These are phyloP conservation scores for Claviceps sorghi DNA, from an alignment of 2,329 filamentous ascomycete genomes.

Conservation along the genomic window DNA sequence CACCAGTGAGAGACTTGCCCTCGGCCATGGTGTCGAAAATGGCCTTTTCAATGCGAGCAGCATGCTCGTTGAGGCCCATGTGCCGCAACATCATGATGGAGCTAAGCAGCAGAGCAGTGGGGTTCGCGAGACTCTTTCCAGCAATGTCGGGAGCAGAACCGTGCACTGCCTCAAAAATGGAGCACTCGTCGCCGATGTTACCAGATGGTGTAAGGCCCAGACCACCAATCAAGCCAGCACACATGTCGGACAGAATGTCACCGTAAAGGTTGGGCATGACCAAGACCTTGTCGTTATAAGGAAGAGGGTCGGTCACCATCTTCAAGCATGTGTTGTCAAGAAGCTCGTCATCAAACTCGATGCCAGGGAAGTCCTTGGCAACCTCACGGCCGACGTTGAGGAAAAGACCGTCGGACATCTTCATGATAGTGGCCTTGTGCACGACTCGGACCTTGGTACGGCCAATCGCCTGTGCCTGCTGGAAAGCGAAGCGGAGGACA, in stretches of 20 bases:
- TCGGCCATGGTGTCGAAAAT: slow-evolving; percentile 91
- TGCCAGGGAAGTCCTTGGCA: slow-evolving; percentile 85
- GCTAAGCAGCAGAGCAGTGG: slow-evolving; percentile 83
- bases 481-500: slow-evolving; percentile 93
- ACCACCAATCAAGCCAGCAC: slow-evolving; percentile 93
- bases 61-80: slow-evolving; percentile 81
- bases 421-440: slow-evolving; percentile 99
- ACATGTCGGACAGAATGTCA: slow-evolving; percentile 99
- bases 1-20: slow-evolving; percentile 91
- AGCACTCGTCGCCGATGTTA: slow-evolving; percentile 98
- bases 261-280: slow-evolving; percentile 98
- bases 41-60: slow-evolving; percentile 77
- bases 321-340: slow-evolving; percentile 99
- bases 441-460: slow-evolving; percentile 94
- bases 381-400: slow-evolving; percentile 72
- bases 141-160: slow-evolving; percentile 94
- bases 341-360: slow-evolving; percentile 95
- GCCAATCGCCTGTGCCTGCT: slow-evolving; percentile 86
- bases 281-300: slow-evolving; percentile 98
- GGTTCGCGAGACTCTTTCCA: slow-evolving; percentile 91
- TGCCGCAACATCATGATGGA: slow-evolving; percentile 99
- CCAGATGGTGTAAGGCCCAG: slow-evolving; percentile 93
- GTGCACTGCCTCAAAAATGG: slow-evolving; percentile 98
- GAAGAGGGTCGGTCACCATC: slow-evolving; percentile 90
- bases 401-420: slow-evolving; percentile 99